phyloP scores from a whole-genome alignment of 75 land plant genomes.

The Picea sitchensis region DNA sequence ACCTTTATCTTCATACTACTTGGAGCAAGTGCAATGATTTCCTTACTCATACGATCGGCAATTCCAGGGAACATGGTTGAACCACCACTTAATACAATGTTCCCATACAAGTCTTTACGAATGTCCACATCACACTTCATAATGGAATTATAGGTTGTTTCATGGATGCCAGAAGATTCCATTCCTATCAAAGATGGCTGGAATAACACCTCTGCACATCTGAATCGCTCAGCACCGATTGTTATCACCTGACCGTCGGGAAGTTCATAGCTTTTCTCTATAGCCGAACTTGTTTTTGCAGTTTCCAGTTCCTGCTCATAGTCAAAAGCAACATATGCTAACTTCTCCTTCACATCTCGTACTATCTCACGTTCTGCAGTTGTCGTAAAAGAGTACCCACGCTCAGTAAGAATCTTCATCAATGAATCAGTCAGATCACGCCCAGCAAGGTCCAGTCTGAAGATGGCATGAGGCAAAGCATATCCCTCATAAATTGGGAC shows the following conservation, averaged over 20 bases:
- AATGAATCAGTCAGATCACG: constrained; percentile 51
- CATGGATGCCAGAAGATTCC: constrained; percentile 48
- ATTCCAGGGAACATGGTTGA: constrained; percentile 58
- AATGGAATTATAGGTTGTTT: constrained; percentile 50
- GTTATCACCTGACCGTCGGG: constrained; percentile 52
- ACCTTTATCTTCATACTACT: constrained; percentile 53
- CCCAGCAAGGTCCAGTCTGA: constrained; percentile 51
- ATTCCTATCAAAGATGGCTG: constrained; percentile 53
- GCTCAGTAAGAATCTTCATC: constrained; percentile 56
- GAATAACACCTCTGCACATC: constrained; percentile 59
- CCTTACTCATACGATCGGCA: constrained; percentile 55
- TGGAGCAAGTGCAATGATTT: constrained; percentile 51
- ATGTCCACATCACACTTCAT: constrained; percentile 71
- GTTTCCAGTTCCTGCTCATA: constrained; percentile 57
- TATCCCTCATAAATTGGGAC: constrained; percentile 59
- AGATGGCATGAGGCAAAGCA: constrained; percentile 51
- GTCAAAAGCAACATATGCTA: constrained; percentile 50
- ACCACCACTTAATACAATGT: constrained; percentile 54
- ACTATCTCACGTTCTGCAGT: constrained; percentile 54
- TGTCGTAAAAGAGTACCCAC: constrained; percentile 54
- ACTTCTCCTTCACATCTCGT: constrained; percentile 52
- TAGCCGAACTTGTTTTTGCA: constrained; percentile 27
- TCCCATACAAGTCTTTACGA: constrained; percentile 51
- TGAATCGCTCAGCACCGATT: constrained; percentile 54
- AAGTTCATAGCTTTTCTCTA: constrained; percentile 50